Conservation (phyloP, 768 basidiomycete species). For the Mycena vulgaris region DNA sequence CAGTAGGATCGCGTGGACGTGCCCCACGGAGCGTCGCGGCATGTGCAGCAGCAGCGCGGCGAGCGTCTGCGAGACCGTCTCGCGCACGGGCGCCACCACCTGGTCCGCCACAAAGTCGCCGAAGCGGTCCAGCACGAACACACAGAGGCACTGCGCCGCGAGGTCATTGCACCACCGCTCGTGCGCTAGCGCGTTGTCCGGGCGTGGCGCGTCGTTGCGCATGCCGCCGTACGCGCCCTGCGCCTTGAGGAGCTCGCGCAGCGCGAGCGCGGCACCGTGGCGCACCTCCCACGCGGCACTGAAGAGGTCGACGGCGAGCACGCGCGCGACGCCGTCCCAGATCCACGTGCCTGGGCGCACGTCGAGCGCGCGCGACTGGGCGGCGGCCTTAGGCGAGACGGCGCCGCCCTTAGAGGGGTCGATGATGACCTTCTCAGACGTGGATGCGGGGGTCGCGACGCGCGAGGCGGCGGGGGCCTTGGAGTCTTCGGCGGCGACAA, state of each 20-base stretch:
- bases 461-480: constrained; percentile 66
- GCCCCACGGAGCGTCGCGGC: constrained; percentile 82
- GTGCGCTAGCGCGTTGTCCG: constrained; percentile 78
- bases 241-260: constrained; percentile 88
- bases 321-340: constrained; percentile 87
- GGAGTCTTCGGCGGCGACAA: constrained; percentile 74
- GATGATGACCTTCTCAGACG: constrained; percentile 79
- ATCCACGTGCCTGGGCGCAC: constrained; percentile 85
- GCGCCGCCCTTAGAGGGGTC: constrained; percentile 91
- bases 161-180: constrained; percentile 93
- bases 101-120: constrained; percentile 98
- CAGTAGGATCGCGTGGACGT: constrained; percentile 87
- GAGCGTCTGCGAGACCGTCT: constrained; percentile 95
- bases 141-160: constrained; percentile 86
- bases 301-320: constrained; percentile 88
- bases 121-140: constrained; percentile 97
- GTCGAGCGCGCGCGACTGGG: constrained; percentile 83
- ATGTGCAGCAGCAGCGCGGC: constrained; percentile 92
- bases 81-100: constrained; percentile 96
- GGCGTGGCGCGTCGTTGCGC: constrained; percentile 67
- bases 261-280: constrained; percentile 93
- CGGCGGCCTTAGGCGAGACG: constrained; percentile 82
- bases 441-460: constrained; percentile 70
- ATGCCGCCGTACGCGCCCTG: constrained; percentile 90
- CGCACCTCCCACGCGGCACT: constrained; percentile 93